Evolutionary conservation across 2,329 filamentous ascomycete species (phyloP).

Genomic region (Penicillium sp.): DNA sequence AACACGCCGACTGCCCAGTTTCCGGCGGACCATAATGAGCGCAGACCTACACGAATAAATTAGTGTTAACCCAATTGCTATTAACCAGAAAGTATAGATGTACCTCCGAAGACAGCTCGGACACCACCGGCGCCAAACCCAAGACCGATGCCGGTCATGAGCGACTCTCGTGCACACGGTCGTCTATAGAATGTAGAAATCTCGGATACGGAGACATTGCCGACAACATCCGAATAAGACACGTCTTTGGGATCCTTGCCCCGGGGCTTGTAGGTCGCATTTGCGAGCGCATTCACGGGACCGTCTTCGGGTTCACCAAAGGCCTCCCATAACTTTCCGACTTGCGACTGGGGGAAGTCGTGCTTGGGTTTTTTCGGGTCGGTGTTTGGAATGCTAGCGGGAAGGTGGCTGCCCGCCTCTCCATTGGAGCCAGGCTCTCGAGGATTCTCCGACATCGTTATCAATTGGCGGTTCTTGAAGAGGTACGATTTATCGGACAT

Average conservation of each 20-base stretch:
- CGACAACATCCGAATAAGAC: slow-evolving; percentile 40
- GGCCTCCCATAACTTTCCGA: slow-evolving; percentile 47
- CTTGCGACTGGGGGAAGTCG: slow-evolving; percentile 44
- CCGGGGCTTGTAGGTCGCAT: slow-evolving; percentile 55
- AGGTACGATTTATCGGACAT: neutral
- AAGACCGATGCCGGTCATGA: slow-evolving; percentile 75
- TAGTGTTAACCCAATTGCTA: neutral
- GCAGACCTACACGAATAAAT: slow-evolving; percentile 37
- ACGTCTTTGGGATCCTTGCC: slow-evolving; percentile 51
- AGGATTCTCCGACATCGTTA: slow-evolving; percentile 40
- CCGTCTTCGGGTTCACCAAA: slow-evolving; percentile 45
- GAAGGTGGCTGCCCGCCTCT: slow-evolving; percentile 17
- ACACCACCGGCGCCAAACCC: slow-evolving; percentile 72
- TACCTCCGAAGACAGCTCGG: slow-evolving; percentile 71
- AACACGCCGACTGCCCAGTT: slow-evolving; percentile 86
- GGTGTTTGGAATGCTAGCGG: slow-evolving; percentile 15
- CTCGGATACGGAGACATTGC: slow-evolving; percentile 52
- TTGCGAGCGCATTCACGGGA: slow-evolving; percentile 53
- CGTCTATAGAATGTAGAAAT: slow-evolving; percentile 62
- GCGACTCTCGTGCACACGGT: slow-evolving; percentile 77
- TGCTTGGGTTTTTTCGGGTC: slow-evolving; percentile 36
- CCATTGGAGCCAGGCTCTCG: slow-evolving; percentile 24
- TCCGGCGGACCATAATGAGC: slow-evolving; percentile 61
- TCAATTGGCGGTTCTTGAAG: slow-evolving; percentile 1
- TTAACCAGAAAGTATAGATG: neutral